Evolutionary conservation across 495 filamentous ascomycete genomes (phyloP).

Genomic region (Hypoxylon trugodes): DNA sequence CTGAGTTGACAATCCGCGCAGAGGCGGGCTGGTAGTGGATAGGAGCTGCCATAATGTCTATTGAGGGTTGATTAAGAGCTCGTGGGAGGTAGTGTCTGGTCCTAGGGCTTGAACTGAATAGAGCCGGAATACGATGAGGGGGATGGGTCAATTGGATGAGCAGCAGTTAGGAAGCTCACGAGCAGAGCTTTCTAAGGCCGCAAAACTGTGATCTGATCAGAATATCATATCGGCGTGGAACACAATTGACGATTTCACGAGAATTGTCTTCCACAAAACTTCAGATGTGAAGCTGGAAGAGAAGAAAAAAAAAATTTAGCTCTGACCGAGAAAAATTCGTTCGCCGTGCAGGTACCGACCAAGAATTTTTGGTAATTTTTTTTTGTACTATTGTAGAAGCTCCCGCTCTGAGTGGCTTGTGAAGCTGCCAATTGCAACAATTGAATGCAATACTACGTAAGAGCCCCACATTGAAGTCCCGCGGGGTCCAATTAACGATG

Average conservation of each 20-base stretch:
- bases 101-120: background rate
- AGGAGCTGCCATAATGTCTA: constrained; percentile 50
- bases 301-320: constrained; percentile 4
- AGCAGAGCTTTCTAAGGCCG: constrained; percentile 35
- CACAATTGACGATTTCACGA: constrained; percentile 23
- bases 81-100: constrained; percentile 2
- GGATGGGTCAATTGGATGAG: constrained; percentile 19
- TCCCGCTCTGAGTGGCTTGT: constrained; percentile 36
- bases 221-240: constrained; percentile 27
- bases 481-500: constrained; percentile 19
- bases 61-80: constrained; percentile 9
- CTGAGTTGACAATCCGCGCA: constrained; percentile 54
- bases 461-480: constrained; percentile 14
- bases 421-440: constrained; percentile 33
- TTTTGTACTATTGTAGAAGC: constrained; percentile 37
- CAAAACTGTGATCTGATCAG: constrained; percentile 26
- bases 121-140: background rate
- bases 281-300: constrained; percentile 16
- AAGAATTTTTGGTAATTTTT: constrained; percentile 24
- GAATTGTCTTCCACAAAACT: constrained; percentile 11
- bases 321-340: constrained; percentile 25
- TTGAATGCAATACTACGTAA: constrained; percentile 36
- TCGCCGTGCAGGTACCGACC: constrained; percentile 17
- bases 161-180: constrained; percentile 38
- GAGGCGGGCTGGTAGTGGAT: constrained; percentile 63